These are phyloP conservation scores for Salinomyces thailandicus DNA, from an alignment of 2,329 filamentous ascomycete genomes.

Conservation along the genomic window DNA sequence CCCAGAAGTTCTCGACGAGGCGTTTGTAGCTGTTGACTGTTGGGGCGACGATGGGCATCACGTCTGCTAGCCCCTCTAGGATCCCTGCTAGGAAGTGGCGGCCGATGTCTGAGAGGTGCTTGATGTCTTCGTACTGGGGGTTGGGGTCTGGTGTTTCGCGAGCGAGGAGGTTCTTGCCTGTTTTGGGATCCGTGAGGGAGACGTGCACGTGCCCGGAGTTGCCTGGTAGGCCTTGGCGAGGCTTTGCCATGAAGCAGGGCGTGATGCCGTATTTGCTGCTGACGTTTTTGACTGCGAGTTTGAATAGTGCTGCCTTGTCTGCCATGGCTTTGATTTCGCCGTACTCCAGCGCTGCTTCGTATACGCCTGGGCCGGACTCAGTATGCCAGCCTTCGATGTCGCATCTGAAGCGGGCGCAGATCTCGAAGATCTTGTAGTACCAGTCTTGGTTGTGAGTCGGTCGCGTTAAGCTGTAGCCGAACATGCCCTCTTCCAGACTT, in stretches of 20 bases:
- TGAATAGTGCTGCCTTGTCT: constrained; percentile 85
- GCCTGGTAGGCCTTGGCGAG: constrained; percentile 76
- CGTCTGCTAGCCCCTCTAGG: constrained; percentile 76
- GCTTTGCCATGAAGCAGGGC: constrained; percentile 98
- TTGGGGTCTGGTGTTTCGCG: constrained; percentile 61
- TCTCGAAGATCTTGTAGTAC: constrained; percentile 78
- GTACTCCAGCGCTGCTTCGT: constrained; percentile 89
- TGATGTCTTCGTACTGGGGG: constrained; percentile 63
- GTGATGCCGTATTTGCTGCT: constrained; percentile 82
- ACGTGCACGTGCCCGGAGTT: constrained; percentile 96
- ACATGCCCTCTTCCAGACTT: constrained; percentile 84
- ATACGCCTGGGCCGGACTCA: constrained; percentile 86
- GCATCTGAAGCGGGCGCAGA: constrained; percentile 66
- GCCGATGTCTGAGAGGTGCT: constrained; percentile 73
- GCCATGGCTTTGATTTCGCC: constrained; percentile 82
- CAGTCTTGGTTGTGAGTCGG: constrained; percentile 86
- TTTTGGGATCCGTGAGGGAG: constrained; percentile 62
- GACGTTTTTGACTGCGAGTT: constrained; percentile 85
- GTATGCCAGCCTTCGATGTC: constrained; percentile 93
- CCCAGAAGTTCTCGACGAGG: constrained; percentile 98
- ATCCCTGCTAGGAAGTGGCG: constrained; percentile 88
- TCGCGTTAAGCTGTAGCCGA: constrained; percentile 81
- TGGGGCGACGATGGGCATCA: constrained; percentile 91
- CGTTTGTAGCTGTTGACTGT: constrained; percentile 98
- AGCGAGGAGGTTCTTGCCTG: constrained; percentile 76